Evolutionary conservation across 305 asterid species (phyloP).

Genomic region (Andrographis paniculata): DNA sequence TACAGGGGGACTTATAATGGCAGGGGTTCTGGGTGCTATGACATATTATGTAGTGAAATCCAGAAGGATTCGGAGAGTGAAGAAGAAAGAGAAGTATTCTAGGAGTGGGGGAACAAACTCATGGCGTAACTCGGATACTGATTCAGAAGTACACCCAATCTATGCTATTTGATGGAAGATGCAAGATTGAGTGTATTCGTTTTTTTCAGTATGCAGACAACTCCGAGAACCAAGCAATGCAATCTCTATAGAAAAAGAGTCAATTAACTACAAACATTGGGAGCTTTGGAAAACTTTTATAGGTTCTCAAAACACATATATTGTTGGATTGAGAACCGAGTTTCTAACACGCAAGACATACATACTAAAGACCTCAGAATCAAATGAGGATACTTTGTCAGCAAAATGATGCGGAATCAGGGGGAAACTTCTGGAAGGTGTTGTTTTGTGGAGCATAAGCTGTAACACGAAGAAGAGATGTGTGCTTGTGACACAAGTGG

Average conservation of each 20-base stretch:
- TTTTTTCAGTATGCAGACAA: neutral
- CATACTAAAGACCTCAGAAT: neutral
- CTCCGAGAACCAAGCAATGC: neutral
- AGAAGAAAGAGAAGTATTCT: constrained; percentile 53
- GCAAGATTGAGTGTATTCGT: neutral
- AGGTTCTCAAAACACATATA: neutral
- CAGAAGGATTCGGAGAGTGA: constrained; percentile 47
- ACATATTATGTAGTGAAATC: constrained; percentile 68
- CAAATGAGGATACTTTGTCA: neutral
- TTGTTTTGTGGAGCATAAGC: neutral
- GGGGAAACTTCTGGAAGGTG: neutral
- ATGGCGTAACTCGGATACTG: constrained; percentile 47
- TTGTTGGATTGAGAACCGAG: neutral
- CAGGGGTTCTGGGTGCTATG: constrained; percentile 70
- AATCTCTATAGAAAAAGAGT: neutral
- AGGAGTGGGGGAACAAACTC: constrained; percentile 62
- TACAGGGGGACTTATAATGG: constrained; percentile 56
- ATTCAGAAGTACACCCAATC: constrained; percentile 54
- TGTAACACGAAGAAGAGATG: neutral
- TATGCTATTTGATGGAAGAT: constrained; percentile 44
- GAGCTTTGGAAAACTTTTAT: neutral
- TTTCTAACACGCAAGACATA: neutral
- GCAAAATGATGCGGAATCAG: neutral
- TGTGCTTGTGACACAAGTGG: neutral
- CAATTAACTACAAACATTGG: neutral